Evolutionary conservation across 2,329 filamentous ascomycete species (phyloP).

Genomic region (Penicillium sp.): DNA sequence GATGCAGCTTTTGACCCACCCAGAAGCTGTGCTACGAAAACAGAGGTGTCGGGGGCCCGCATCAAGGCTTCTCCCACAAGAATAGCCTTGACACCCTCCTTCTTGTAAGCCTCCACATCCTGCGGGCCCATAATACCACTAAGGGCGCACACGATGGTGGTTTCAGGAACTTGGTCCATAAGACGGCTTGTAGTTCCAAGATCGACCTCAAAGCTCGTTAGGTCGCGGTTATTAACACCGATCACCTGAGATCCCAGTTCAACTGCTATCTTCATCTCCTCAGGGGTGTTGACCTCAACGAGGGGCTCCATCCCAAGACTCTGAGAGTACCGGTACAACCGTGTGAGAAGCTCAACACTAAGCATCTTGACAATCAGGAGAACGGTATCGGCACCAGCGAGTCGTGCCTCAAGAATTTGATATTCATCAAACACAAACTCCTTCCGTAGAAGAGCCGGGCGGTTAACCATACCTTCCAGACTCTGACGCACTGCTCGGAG

Average conservation of each 20-base stretch:
- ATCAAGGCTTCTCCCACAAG: constrained; percentile 95
- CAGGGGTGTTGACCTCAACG: constrained; percentile 90
- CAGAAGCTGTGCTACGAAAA: constrained; percentile 80
- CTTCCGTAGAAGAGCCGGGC: constrained; percentile 87
- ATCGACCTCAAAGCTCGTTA: constrained; percentile 96
- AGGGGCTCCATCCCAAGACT: constrained; percentile 95
- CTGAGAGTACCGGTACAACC: constrained; percentile 81
- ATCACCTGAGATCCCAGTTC: constrained; percentile 84
- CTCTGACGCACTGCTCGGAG: constrained; percentile 80
- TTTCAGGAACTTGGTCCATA: constrained; percentile 77
- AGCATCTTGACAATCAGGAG: constrained; percentile 98
- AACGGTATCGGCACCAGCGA: constrained; percentile 91
- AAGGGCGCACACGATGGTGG: constrained; percentile 84
- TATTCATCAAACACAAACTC: constrained; percentile 99
- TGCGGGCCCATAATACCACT: constrained; percentile 87
- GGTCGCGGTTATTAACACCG: constrained; percentile 94
- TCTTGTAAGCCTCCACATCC: constrained; percentile 82
- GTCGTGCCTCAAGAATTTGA: constrained; percentile 87
- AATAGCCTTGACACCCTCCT: constrained; percentile 85
- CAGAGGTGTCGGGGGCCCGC: constrained; percentile 75
- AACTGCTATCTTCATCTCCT: constrained; percentile 87
- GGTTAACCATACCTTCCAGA: constrained; percentile 83
- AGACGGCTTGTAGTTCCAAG: constrained; percentile 84
- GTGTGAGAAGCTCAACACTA: constrained; percentile 64
- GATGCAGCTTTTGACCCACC: constrained; percentile 45